Conservation (phyloP, 2,329 filamentous ascomycete species). For the Calonectria honghensis region DNA sequence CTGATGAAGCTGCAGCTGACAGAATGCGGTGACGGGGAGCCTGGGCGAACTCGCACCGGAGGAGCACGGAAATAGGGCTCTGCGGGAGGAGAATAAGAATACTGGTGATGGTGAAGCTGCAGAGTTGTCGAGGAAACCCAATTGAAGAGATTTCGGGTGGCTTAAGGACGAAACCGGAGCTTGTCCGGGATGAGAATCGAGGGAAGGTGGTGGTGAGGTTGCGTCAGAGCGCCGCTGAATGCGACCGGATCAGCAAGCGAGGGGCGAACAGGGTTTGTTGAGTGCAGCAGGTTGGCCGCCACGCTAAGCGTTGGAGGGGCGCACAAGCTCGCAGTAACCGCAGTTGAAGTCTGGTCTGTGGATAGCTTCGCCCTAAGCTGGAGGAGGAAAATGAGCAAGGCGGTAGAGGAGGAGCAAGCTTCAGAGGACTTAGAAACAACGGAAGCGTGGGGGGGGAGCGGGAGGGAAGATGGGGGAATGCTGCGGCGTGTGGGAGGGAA, state of each 20-base stretch:
- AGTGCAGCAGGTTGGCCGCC: conserved; percentile 39
- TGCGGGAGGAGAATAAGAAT: conserved; percentile 41
- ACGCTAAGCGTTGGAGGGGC: conserved; percentile 33
- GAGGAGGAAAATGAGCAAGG: conserved; percentile 31
- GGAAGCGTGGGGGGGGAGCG: not conserved
- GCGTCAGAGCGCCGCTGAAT: conserved; percentile 54
- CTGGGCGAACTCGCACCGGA: conserved; percentile 37
- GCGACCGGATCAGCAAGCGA: conserved; percentile 52
- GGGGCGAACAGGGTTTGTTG: conserved; percentile 49
- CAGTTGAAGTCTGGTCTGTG: conserved; percentile 13
- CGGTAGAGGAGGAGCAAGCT: conserved; percentile 3
- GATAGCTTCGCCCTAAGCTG: conserved; percentile 32
- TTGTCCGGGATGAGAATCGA: conserved; percentile 45
- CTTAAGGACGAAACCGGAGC: conserved; percentile 50
- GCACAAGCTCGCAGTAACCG: conserved; percentile 36
- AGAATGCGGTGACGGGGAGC: conserved; percentile 15
- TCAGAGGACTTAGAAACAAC: not conserved
- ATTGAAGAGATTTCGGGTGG: conserved; percentile 52
- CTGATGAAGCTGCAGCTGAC: conserved; percentile 31
- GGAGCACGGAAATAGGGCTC: conserved; percentile 31
- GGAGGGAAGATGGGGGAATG: conserved; percentile 9
- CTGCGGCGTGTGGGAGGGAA: not conserved
- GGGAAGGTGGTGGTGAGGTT: conserved; percentile 54
- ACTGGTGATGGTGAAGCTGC: conserved; percentile 51
- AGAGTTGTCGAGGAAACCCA: conserved; percentile 47